A percentile compares a stretch with the other conserved stretches of the same genome.
Evolutionary conservation across 1,284 basidiomycete species (phyloP).

Genomic region (Ganoderma lingzhi): DNA sequence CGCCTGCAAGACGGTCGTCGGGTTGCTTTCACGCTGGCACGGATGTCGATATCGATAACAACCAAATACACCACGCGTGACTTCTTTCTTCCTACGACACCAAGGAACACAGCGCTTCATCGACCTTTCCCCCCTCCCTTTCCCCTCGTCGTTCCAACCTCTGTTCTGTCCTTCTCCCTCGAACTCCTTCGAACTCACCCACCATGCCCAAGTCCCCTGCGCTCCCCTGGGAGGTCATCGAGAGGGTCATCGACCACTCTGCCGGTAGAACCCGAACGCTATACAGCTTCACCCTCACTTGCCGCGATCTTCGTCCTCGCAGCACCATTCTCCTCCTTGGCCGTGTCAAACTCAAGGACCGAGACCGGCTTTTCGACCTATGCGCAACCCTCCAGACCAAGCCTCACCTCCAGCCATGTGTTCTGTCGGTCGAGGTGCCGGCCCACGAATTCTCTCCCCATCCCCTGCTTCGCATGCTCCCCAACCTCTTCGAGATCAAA

Average conservation of each 20-base stretch:
- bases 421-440: neutral
- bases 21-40: no score
- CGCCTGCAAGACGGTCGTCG: neutral
- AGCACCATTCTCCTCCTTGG: neutral
- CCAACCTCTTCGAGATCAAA: neutral
- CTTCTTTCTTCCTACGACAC: no score
- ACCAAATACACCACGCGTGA: no score
- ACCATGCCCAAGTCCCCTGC: neutral
- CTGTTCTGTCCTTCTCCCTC: no score
- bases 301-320: neutral
- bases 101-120: no score
- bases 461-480: neutral
- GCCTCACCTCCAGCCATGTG: neutral
- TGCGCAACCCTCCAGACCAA: neutral
- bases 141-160: no score
- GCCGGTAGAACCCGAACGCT: neutral
- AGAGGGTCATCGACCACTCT: neutral
- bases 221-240: constrained; percentile 3
- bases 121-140: no score
- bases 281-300: neutral
- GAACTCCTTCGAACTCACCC: constrained; percentile 58
- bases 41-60: neutral
- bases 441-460: neutral
- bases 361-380: neutral
- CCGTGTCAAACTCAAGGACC: neutral